Conservation (phyloP, 2,329 filamentous ascomycete species). For the Stemphylium vesicarium region DNA sequence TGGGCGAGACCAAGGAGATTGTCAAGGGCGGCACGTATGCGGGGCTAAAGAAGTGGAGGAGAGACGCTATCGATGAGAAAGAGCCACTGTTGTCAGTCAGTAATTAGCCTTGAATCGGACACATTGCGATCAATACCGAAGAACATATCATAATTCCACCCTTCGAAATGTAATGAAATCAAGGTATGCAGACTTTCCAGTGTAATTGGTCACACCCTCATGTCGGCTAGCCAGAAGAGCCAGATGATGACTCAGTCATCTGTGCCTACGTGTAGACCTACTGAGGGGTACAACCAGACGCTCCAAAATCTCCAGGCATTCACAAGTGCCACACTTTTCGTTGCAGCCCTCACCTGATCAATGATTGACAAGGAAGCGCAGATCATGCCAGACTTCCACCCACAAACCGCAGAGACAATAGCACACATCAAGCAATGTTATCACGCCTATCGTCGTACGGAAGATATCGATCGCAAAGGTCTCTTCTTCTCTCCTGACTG, state of each 20-base stretch:
- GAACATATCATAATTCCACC: too few species aligned
- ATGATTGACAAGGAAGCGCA: too few species aligned
- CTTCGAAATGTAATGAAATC: too few species aligned
- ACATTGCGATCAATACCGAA: too few species aligned
- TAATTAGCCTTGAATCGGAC: too few species aligned
- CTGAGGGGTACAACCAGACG: constrained; percentile 20
- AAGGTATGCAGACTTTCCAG: too few species aligned
- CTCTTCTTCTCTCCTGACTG: constrained; percentile 20
- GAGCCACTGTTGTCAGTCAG: background rate
- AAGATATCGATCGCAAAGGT: constrained; percentile 12
- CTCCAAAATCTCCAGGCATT: background rate
- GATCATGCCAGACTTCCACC: background rate
- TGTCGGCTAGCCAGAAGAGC: too few species aligned
- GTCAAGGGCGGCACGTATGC: constrained; percentile 47
- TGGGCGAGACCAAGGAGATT: constrained; percentile 48
- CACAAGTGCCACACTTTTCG: background rate
- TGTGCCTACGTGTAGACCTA: constrained; percentile 56
- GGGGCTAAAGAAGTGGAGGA: constrained; percentile 25
- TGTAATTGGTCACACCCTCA: too few species aligned
- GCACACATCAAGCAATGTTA: constrained; percentile 14
- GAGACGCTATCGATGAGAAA: background rate
- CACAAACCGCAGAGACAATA: background rate
- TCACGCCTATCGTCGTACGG: constrained; percentile 17
- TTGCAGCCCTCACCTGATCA: background rate
- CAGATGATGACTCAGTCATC: constrained; percentile 35